A percentile compares a stretch with the other conserved stretches of the same genome.
phyloP scores from a whole-genome alignment of 2,329 filamentous ascomycete species.

The Elsinoe fawcettii region DNA sequence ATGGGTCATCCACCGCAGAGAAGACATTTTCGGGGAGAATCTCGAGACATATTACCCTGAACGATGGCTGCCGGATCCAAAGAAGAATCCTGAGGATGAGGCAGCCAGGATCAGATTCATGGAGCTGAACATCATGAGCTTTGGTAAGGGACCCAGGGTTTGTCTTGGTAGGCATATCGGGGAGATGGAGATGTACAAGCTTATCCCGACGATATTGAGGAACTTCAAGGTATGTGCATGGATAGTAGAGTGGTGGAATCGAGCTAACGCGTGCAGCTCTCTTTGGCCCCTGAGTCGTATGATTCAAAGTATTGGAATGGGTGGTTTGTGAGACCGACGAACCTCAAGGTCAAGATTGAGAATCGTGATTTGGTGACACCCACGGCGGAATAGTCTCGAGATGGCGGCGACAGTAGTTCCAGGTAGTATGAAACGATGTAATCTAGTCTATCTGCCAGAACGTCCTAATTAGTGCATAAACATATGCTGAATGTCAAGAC shows the following conservation, averaged over 20 bases:
- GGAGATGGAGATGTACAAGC: constrained; percentile 47
- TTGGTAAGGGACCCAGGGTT: constrained; percentile 43
- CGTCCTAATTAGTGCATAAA: not conserved
- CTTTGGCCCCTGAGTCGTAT: constrained; percentile 2
- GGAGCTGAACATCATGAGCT: constrained; percentile 22
- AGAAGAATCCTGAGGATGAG: constrained; percentile 33
- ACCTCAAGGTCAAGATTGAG: constrained; percentile 8
- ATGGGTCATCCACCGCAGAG: constrained; percentile 17
- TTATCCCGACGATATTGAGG: not conserved
- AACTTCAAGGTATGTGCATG: not conserved
- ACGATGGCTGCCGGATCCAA: constrained; percentile 19
- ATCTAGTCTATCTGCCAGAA: too few species aligned
- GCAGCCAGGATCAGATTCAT: constrained; percentile 19
- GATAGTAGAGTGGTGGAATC: too few species aligned
- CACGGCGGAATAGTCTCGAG: not conserved
- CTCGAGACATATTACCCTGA: constrained; percentile 23
- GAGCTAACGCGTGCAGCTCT: not conserved
- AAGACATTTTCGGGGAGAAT: constrained; percentile 20
- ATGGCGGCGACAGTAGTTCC: too few species aligned
- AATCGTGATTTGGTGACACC: constrained; percentile 2
- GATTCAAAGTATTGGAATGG: constrained; percentile 3
- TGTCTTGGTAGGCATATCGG: constrained; percentile 46
- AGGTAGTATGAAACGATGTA: too few species aligned
- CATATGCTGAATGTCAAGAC: too few species aligned
- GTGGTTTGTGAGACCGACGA: constrained; percentile 4